Percentiles rank a stretch among this genome's conserved stretches.
phyloP scores from a whole-genome alignment of 2,329 filamentous ascomycete genomes.

The Anthostomella pinea region DNA sequence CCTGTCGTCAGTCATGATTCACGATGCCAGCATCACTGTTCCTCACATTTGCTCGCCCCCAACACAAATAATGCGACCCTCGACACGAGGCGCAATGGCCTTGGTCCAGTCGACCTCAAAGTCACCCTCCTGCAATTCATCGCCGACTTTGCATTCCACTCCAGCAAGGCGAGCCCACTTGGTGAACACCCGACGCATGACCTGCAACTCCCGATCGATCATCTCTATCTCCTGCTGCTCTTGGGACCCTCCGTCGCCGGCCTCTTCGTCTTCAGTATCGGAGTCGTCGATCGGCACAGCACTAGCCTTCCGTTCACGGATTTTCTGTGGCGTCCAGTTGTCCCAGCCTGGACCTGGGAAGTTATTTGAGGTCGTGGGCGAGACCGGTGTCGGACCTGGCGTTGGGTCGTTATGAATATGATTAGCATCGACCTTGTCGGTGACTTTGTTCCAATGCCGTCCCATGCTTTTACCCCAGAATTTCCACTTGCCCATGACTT shows the following conservation, averaged over 20 bases:
- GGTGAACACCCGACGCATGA: conserved; percentile 66
- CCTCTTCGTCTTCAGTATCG: conserved; percentile 34
- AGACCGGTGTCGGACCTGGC: conserved; percentile 21
- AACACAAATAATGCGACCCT: conserved; percentile 63
- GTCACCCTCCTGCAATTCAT: conserved; percentile 57
- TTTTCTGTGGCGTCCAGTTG: conserved; percentile 35
- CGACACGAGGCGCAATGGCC: conserved; percentile 72
- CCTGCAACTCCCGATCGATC: conserved; percentile 54
- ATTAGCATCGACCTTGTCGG: conserved; percentile 54
- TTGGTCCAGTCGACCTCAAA: conserved; percentile 72
- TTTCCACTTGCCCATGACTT: conserved; percentile 77
- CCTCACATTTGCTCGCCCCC: conserved; percentile 17
- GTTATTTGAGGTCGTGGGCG: conserved; percentile 4
- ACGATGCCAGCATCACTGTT: background rate
- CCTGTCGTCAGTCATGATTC: background rate
- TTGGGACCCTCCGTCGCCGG: conserved; percentile 25
- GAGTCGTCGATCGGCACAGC: conserved; percentile 40
- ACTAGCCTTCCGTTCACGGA: conserved; percentile 33
- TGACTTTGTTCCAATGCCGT: conserved; percentile 64
- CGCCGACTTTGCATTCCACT: conserved; percentile 51
- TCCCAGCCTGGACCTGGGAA: conserved; percentile 31
- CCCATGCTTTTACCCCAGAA: conserved; percentile 62
- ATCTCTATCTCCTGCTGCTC: conserved; percentile 38
- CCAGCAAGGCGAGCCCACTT: conserved; percentile 72
- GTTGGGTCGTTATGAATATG: conserved; percentile 44